Base-by-base conservation (phyloP, 768 basidiomycete species). In the Boletellus emodensis region DNA sequence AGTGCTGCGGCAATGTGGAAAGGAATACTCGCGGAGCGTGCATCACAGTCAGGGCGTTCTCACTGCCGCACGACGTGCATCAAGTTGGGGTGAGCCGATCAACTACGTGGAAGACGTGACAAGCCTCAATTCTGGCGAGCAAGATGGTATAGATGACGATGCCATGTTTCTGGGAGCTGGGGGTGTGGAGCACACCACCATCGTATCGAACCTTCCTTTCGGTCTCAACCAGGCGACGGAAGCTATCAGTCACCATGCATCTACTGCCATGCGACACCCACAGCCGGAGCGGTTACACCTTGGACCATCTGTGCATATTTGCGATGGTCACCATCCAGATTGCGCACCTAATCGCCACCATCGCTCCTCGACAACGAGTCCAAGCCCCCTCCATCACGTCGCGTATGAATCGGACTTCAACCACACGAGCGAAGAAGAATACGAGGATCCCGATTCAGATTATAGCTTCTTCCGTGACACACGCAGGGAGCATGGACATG, bases 71-170 rank as follows among this genome's bases (percentile, higher is more conserved):
- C 72, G 79, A 51, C 72, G 84, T 6, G 84, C 84, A 10, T 81
- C 83, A 44, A 84, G 83, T 58, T 85, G 83, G 84, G 83, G 81
- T 0, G 82, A 71, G 11, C 63, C 73, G 14, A 71, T 68, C 56
- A 75, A 62, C 61, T 63, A 67, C 56, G 46, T 70, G 58, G 74
- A 73, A 40, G 73, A 75, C 38, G 67, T 74, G 56, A 70, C 63
- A 37, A 76, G 73, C 48, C 53, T 79, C 40, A 71, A 78, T 50
- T 75, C 72, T 13, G 73, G 69, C 28, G 76, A 77, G 22, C 71
- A 73, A 36, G 78, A 72, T 11, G 72, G 69, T 53, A 57, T 73
- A 38, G 75, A 79, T 55, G 78, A 79, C 26, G 78, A 79, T 50
- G 76, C 77, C 32, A 75, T 78, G 58, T 74, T 78, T 30, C 66